These are phyloP conservation scores for Kluyveromyces siamensis DNA, from an alignment of 805 yeast genomes.

Conservation along the genomic window DNA sequence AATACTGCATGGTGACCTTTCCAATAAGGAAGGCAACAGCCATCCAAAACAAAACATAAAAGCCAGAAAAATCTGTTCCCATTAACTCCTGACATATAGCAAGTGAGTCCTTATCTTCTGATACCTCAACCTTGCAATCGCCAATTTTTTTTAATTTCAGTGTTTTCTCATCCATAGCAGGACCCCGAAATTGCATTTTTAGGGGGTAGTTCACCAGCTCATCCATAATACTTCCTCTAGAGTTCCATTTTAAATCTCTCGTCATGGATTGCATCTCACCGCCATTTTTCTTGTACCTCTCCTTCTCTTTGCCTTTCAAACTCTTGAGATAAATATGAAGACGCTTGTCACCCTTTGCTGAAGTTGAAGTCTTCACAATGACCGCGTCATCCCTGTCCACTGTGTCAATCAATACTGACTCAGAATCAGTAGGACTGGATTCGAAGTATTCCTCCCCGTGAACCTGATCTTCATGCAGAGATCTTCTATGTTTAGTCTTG, in stretches of 20 bases:
- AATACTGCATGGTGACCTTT: conserved; percentile 46
- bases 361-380: neutral
- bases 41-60: conserved; percentile 75
- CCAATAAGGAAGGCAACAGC: conserved; percentile 46
- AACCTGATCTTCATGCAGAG: neutral
- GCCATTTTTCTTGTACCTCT: conserved; percentile 14
- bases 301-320: conserved; percentile 15
- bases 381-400: neutral
- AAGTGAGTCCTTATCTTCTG: neutral
- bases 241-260: conserved; percentile 42
- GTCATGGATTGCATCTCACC: conserved; percentile 39
- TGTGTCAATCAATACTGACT: neutral
- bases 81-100: neutral
- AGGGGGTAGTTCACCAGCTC: conserved; percentile 24
- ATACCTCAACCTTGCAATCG: neutral
- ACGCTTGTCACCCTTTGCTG: conserved; percentile 1
- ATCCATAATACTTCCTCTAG: conserved; percentile 45
- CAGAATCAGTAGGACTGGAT: neutral
- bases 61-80: conserved; percentile 51
- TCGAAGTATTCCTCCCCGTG: neutral
- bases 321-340: conserved; percentile 8
- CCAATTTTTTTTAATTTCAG: neutral
- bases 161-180: conserved; percentile 17
- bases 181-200: conserved; percentile 21
- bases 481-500: neutral